A percentile compares a stretch with the other conserved stretches of the same genome.
These are phyloP conservation scores for Trypanosoma congolense DNA, from an alignment of 208 protist genomes.

Conservation along the genomic window DNA sequence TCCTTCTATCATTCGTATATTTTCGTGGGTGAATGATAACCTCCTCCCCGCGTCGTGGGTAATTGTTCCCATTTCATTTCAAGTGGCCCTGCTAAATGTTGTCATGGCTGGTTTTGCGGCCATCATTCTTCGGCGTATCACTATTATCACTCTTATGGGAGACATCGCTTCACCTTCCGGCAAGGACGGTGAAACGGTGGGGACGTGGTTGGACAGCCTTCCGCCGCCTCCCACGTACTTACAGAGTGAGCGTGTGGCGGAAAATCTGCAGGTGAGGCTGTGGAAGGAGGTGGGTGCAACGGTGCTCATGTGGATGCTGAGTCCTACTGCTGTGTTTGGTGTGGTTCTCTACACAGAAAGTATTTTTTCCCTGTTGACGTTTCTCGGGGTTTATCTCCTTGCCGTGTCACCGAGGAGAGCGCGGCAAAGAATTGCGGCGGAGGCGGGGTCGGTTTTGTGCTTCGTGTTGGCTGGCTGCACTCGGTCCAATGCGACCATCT, in stretches of 20 bases:
- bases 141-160: slow-evolving; percentile 46
- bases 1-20: slow-evolving; percentile 37
- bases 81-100: slow-evolving; percentile 46
- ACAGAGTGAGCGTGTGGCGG: background rate
- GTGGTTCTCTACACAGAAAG: slow-evolving; percentile 77
- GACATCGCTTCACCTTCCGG: too few species aligned
- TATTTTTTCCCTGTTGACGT: slow-evolving; percentile 50
- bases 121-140: slow-evolving; percentile 54
- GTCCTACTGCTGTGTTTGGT: slow-evolving; percentile 64
- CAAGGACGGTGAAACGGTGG: slow-evolving; percentile 9
- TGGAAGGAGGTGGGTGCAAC: slow-evolving; percentile 46
- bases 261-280: slow-evolving; percentile 1
- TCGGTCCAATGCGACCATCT: slow-evolving; percentile 65
- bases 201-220: slow-evolving; percentile 20
- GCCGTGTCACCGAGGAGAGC: slow-evolving; percentile 8
- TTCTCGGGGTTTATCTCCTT: slow-evolving; percentile 57
- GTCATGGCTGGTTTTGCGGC: slow-evolving; percentile 25
- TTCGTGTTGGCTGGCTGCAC: slow-evolving; percentile 44
- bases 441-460: slow-evolving; percentile 32
- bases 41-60: slow-evolving; percentile 22
- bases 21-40: slow-evolving; percentile 29
- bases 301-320: slow-evolving; percentile 51
- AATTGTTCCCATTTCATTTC: slow-evolving; percentile 45
- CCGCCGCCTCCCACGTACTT: slow-evolving; percentile 8
- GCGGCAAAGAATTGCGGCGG: background rate